Base-by-base conservation (phyloP, 441 rosid species). In the Jatropha multifida region DNA sequence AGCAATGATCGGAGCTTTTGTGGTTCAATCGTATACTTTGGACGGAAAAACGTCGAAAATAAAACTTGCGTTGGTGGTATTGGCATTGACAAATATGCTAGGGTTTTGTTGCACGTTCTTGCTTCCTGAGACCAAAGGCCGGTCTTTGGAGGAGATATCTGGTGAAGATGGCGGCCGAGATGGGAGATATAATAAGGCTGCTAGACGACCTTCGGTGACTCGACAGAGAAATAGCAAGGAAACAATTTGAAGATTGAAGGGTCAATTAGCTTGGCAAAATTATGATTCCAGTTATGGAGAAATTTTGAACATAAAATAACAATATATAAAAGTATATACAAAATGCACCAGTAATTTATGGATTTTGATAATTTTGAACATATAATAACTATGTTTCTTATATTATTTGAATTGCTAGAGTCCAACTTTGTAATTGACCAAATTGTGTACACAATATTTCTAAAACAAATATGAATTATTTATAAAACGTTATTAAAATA, bases 101-200 rank as follows among this genome's bases (percentile, higher is more conserved):
- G 91, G 91, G 26, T 83, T 82, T 76, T 77, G 81, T 55, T 83
- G 74, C 82, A 83, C 89, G 0, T 88, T 88, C 80, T 48, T 88
- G 76, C 56, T 86, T 42, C 49, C 78, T 4, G 88, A 88, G 84
- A 83, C 89, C 44, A 86, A 74, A 73, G 87, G 89, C 4, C 79
- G 73, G 71, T 86, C 91, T 1, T 68, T 88, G 76, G 91, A 84
- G 74, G 88, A 85, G 72, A 88, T 86, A 5, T 88, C 89, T 0
- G 89, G 91, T 0, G 91, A 88, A 65, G 91, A 85, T 51, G 85
- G 79, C 18, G 67, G 56, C 23, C 23, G 32, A 14, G 17, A 61
- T 13, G 71, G 72, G 67, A 74, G 70, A 17, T 32, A 32, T 32
- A 60, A 67, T 48, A 63, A 62, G 78, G 56, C 52, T 1, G 66